These are phyloP conservation scores for Cenchrus purpureus DNA, from an alignment of 176 grass and related monocot genomes.

Conservation along the genomic window DNA sequence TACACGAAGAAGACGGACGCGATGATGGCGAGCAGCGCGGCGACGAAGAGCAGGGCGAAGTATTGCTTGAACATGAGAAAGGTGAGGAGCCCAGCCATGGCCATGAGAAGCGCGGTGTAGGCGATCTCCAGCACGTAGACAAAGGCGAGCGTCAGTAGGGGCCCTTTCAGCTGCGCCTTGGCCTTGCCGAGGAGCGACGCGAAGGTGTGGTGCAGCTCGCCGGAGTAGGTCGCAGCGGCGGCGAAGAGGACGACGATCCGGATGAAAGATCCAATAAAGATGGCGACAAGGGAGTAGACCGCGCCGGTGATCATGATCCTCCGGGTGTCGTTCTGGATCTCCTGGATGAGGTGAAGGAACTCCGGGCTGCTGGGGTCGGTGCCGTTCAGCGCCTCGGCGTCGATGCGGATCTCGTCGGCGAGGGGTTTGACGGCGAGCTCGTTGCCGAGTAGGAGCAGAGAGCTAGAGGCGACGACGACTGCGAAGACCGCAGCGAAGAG, in stretches of 20 bases:
- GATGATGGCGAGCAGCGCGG: not conserved
- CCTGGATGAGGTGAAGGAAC: not conserved
- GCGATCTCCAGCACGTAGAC: not conserved
- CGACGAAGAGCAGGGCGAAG: not conserved
- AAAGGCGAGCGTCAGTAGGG: slow-evolving; percentile 28
- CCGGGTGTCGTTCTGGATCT: slow-evolving; percentile 1
- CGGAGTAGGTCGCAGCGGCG: not conserved
- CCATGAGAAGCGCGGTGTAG: not conserved
- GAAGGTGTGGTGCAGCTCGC: not conserved
- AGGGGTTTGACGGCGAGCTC: slow-evolving; percentile 2
- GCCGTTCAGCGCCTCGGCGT: not conserved
- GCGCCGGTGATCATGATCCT: not conserved
- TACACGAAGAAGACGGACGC: not conserved
- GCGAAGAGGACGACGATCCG: slow-evolving; percentile 15
- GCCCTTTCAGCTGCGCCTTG: slow-evolving; percentile 19
- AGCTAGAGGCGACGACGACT: no score
- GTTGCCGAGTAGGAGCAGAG: not conserved
- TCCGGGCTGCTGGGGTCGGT: slow-evolving; percentile 14
- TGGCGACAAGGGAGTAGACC: not conserved
- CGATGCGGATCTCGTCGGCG: not conserved
- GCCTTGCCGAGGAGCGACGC: not conserved
- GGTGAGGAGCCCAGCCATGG: not conserved
- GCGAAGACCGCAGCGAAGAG: no score
- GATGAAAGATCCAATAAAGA: not conserved
- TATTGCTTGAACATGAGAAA: not conserved